These are phyloP conservation scores for Fennellomyces sp. DNA, from an alignment of 371 early-diverging fungal genomes.

Conservation along the genomic window DNA sequence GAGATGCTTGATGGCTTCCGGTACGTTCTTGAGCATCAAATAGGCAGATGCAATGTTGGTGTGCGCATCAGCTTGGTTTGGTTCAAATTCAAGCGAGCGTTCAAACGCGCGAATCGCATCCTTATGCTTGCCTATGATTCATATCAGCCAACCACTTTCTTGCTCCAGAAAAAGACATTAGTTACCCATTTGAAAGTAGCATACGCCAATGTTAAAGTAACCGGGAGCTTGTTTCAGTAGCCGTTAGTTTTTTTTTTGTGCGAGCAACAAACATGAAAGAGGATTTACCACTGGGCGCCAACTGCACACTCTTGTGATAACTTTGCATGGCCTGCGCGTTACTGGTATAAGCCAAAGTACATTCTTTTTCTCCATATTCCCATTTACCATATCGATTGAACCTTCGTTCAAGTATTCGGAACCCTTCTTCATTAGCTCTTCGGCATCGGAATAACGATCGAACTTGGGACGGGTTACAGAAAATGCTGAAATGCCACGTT, in stretches of 20 bases:
- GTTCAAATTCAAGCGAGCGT: slow-evolving; percentile 66
- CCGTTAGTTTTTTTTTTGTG: not conserved
- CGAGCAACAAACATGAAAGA: not conserved
- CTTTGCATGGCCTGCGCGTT: slow-evolving; percentile 39
- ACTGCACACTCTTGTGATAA: slow-evolving; percentile 48
- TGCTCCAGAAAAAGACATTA: not conserved
- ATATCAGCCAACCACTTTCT: not conserved
- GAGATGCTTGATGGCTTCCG: slow-evolving; percentile 68
- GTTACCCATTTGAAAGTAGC: slow-evolving; percentile 74
- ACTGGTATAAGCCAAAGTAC: not conserved
- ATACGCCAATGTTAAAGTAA: slow-evolving; percentile 82
- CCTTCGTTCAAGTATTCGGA: slow-evolving; percentile 45
- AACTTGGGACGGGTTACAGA: slow-evolving; percentile 20
- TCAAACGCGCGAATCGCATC: slow-evolving; percentile 72
- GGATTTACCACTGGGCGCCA: slow-evolving; percentile 39
- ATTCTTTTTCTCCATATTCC: not conserved
- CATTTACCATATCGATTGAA: slow-evolving; percentile 46
- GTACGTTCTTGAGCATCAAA: slow-evolving; percentile 64
- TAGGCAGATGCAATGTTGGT: slow-evolving; percentile 84
- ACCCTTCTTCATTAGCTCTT: slow-evolving; percentile 44
- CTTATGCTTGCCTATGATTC: slow-evolving; percentile 42
- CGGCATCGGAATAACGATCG: slow-evolving; percentile 43
- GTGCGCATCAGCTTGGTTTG: slow-evolving; percentile 76
- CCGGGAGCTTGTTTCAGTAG: slow-evolving; percentile 46
- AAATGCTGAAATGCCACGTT: slow-evolving; percentile 22